Evolutionary conservation across 2,329 filamentous ascomycete species (phyloP).

Genomic region (Penicillium brasilianum): DNA sequence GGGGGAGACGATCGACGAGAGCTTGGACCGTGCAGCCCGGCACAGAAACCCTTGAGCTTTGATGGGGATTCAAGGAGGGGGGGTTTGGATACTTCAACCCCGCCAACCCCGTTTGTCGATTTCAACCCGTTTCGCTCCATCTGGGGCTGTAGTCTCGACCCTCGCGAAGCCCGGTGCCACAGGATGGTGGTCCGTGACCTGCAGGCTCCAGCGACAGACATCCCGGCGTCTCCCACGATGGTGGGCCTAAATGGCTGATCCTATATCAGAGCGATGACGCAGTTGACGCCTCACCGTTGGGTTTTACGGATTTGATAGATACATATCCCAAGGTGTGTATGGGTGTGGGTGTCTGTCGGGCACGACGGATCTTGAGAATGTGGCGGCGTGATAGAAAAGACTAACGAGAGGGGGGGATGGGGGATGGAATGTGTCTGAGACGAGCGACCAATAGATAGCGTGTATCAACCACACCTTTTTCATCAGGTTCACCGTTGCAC

Average conservation of each 20-base stretch:
- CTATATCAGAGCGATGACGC: not conserved
- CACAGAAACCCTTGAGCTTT: not conserved
- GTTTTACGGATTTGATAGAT: not conserved
- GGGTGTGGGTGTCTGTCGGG: too few species aligned
- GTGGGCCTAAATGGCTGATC: not conserved
- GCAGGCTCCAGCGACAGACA: conserved; percentile 6
- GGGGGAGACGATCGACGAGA: conserved; percentile 22
- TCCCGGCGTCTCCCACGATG: not conserved
- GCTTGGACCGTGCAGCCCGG: conserved; percentile 28
- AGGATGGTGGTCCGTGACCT: conserved; percentile 5
- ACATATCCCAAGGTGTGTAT: not conserved
- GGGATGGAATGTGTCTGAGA: conserved; percentile 30
- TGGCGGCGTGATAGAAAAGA: conserved; percentile 18
- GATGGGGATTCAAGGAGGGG: not conserved
- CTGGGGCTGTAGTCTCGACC: not conserved
- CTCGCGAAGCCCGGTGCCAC: not conserved
- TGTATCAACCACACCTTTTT: conserved; percentile 4
- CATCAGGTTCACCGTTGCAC: not conserved
- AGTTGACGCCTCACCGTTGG: not conserved
- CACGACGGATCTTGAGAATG: conserved; percentile 25
- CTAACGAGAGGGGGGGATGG: conserved; percentile 9
- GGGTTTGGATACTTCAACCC: not conserved
- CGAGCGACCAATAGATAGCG: conserved; percentile 6
- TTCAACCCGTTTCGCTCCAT: not conserved
- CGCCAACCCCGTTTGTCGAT: not conserved